Evolutionary conservation across 2,329 filamentous ascomycete species (phyloP).

Genomic region (Thielaviopsis ethacetica): DNA sequence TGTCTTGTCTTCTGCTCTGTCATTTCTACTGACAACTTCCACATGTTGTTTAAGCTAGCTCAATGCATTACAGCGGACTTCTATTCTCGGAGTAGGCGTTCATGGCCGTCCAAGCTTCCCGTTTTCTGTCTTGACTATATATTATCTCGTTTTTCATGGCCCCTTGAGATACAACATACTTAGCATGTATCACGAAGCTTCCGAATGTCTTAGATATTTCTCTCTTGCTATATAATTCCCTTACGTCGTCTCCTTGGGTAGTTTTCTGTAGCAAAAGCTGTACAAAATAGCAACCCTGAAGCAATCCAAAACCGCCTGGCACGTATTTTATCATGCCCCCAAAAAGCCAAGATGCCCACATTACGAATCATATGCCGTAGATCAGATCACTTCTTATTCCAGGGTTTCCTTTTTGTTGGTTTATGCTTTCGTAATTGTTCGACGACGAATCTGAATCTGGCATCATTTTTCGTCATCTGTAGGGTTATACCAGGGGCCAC

Average conservation of each 20-base stretch:
- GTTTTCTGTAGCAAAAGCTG: neutral
- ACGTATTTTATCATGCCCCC: neutral
- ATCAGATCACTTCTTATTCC: neutral
- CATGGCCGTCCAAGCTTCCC: neutral
- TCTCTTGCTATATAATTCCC: neutral
- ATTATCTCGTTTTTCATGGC: neutral
- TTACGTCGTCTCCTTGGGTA: too few relatives aligned
- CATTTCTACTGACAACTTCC: too few relatives aligned
- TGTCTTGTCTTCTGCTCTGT: neutral
- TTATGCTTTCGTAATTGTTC: neutral
- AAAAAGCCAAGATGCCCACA: neutral
- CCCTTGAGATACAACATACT: neutral
- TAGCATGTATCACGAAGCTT: neutral
- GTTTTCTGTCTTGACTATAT: neutral
- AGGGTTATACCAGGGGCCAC: neutral
- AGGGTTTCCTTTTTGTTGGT: neutral
- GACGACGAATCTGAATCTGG: neutral
- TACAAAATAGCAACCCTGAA: neutral
- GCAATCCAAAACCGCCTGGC: neutral
- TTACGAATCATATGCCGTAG: neutral
- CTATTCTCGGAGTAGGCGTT: neutral
- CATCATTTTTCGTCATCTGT: neutral
- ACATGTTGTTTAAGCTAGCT: neutral
- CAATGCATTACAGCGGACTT: neutral
- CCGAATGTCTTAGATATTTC: neutral